Evolutionary conservation across 176 grass and related monocot genomes (phyloP).

Genomic region (Hsuehochloa calcarea): DNA sequence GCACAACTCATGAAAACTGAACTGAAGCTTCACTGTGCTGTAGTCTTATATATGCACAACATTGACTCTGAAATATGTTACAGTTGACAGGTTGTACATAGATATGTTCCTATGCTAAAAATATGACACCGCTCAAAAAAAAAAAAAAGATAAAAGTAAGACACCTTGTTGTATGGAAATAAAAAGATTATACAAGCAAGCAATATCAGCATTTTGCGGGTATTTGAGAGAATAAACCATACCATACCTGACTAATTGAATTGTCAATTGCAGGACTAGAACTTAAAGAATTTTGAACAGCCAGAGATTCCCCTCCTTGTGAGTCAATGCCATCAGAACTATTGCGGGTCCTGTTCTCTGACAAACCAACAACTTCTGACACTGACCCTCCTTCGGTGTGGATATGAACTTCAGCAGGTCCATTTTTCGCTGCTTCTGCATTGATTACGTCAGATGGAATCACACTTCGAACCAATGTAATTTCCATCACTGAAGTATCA

Average conservation of each 20-base stretch:
- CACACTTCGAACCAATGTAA: slow-evolving; percentile 28
- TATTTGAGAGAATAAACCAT: not conserved
- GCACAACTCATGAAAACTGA: slow-evolving; percentile 15
- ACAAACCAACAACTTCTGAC: slow-evolving; percentile 25
- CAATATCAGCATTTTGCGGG: not conserved
- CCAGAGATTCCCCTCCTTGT: slow-evolving; percentile 22
- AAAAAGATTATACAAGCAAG: slow-evolving; percentile 1
- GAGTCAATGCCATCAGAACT: slow-evolving; percentile 30
- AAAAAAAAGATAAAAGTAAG: not conserved
- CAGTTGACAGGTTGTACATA: not conserved
- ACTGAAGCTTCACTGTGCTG: not conserved
- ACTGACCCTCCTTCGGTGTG: slow-evolving; percentile 3
- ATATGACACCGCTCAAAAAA: not conserved
- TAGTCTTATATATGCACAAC: not conserved
- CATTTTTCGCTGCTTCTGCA: slow-evolving; percentile 25
- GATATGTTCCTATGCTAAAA: slow-evolving; percentile 1
- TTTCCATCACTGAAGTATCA: slow-evolving; percentile 32
- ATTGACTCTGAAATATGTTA: not conserved
- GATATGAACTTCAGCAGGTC: slow-evolving; percentile 23
- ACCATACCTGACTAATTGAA: slow-evolving; percentile 34
- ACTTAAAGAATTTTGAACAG: slow-evolving; percentile 30
- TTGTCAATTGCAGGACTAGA: slow-evolving; percentile 20
- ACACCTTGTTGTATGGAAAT: not conserved
- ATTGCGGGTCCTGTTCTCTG: slow-evolving; percentile 15
- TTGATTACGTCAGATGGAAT: slow-evolving; percentile 34